phyloP scores from a whole-genome alignment of 1,139 yeast species.

The Wickerhamomyces sp. region DNA sequence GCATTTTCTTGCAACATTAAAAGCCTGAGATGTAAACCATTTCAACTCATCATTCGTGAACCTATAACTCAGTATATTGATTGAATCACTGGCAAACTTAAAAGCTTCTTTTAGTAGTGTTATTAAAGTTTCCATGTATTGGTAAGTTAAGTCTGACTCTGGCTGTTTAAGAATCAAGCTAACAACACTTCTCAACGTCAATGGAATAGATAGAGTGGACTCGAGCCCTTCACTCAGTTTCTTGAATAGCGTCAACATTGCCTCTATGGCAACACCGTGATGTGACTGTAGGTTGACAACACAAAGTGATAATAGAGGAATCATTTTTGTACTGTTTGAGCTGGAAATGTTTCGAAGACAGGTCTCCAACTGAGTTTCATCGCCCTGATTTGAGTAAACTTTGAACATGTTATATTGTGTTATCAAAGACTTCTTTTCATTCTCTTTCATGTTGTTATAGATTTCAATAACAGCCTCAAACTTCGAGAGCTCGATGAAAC shows the following conservation, averaged over 20 bases:
- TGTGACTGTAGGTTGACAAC: slow-evolving; percentile 12
- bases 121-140: slow-evolving; percentile 11
- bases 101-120: slow-evolving; percentile 14
- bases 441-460: slow-evolving; percentile 14
- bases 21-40: slow-evolving; percentile 19
- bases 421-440: slow-evolving; percentile 17
- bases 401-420: slow-evolving; percentile 28
- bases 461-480: slow-evolving; percentile 14
- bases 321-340: slow-evolving; percentile 12
- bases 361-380: slow-evolving; percentile 9
- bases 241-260: slow-evolving; percentile 18
- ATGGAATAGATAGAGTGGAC: slow-evolving; percentile 15
- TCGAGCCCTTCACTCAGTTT: slow-evolving; percentile 10
- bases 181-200: slow-evolving; percentile 23
- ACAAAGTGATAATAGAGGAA: slow-evolving; percentile 20
- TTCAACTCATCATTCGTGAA: slow-evolving; percentile 15
- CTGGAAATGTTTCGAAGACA: slow-evolving; percentile 7
- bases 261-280: slow-evolving; percentile 16
- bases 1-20: slow-evolving; percentile 14
- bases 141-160: neutral
- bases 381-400: slow-evolving; percentile 13
- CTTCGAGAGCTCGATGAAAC: slow-evolving; percentile 18
- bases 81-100: slow-evolving; percentile 12
- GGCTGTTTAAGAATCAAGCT: slow-evolving; percentile 21
- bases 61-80: slow-evolving; percentile 3